A percentile compares a stretch with the other conserved stretches of the same genome.
These are phyloP conservation scores for Scheffersomyces ergatensis DNA, from an alignment of 805 yeast species.

Conservation along the genomic window DNA sequence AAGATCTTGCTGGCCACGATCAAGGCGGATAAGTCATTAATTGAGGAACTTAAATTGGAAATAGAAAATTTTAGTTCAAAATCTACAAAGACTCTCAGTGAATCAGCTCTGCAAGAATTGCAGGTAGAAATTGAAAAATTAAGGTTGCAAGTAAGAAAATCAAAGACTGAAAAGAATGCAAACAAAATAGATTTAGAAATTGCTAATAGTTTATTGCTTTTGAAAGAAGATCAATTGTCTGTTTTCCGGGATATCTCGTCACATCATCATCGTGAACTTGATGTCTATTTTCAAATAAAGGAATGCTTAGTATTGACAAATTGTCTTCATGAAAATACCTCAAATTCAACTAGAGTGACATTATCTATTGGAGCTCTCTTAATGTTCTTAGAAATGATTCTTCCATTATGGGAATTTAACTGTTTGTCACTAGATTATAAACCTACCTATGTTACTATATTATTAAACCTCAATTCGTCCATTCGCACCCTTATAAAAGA, in stretches of 20 bases:
- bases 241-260: neutral
- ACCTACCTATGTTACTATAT: neutral
- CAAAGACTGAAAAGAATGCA: neutral
- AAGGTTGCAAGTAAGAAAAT: neutral
- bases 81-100: neutral
- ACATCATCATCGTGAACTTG: neutral
- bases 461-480: neutral
- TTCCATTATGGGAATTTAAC: constrained; percentile 3
- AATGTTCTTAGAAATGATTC: neutral
- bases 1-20: constrained; percentile 13
- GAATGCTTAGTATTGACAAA: neutral
- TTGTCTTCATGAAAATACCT: neutral
- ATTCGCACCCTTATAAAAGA: neutral
- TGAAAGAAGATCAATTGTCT: neutral
- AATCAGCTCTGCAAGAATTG: neutral
- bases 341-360: too few species aligned
- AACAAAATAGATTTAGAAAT: neutral
- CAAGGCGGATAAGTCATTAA: neutral
- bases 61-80: neutral
- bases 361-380: neutral
- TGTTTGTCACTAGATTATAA: neutral
- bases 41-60: neutral
- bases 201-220: neutral
- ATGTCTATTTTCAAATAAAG: neutral
- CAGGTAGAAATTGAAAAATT: neutral